Conservation (phyloP, 2,329 filamentous ascomycete species). For the Aspergillus phoenicis region DNA sequence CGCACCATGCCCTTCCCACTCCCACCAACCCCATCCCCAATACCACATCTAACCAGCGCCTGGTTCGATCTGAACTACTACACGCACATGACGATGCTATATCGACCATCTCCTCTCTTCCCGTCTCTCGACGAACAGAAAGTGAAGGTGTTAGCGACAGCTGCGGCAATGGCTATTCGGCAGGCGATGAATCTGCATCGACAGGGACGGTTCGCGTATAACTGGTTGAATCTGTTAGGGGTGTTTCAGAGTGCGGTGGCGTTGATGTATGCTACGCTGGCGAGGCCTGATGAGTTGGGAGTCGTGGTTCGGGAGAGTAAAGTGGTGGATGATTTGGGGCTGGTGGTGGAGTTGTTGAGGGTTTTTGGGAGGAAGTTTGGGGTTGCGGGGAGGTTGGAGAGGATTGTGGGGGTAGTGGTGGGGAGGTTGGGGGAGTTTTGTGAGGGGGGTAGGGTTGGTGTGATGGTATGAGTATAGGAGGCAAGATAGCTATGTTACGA, state of each 20-base stretch:
- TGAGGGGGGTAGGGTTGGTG: too few species aligned
- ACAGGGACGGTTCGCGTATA: conserved; percentile 47
- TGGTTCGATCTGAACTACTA: conserved; percentile 56
- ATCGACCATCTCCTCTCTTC: conserved; percentile 49
- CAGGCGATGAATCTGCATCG: conserved; percentile 44
- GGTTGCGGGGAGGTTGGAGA: conserved; percentile 25
- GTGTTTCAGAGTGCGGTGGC: conserved; percentile 49
- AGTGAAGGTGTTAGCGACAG: conserved; percentile 43
- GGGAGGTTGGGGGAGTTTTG: neutral
- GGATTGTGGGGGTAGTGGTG: conserved; percentile 24
- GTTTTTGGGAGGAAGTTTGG: conserved; percentile 28
- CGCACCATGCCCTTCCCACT: conserved; percentile 50
- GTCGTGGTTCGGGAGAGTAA: conserved; percentile 20
- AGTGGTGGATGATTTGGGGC: conserved; percentile 24
- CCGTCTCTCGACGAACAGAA: conserved; percentile 40
- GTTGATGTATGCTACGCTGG: conserved; percentile 49
- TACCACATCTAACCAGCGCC: conserved; percentile 48
- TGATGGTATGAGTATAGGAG: too few species aligned
- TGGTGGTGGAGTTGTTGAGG: conserved; percentile 25
- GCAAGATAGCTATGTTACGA: too few species aligned
- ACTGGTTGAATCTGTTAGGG: conserved; percentile 47
- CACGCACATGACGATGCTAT: conserved; percentile 49
- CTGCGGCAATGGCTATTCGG: conserved; percentile 48
- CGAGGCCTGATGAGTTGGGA: conserved; percentile 35
- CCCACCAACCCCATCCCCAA: conserved; percentile 40